Conservation (phyloP, 257 asterid species). For the Solanum lignicaule region DNA sequence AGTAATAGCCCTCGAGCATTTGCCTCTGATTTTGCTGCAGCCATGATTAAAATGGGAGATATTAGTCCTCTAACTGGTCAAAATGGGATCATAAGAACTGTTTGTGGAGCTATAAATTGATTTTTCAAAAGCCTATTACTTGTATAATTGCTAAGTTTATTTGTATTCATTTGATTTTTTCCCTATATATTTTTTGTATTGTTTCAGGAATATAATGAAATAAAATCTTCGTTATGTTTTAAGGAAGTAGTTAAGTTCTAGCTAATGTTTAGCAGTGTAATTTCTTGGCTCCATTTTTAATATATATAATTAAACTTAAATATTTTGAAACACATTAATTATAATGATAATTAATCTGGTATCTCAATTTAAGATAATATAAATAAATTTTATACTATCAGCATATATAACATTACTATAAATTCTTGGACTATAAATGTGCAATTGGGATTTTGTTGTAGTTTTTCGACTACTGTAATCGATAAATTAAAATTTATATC, state of each 20-base stretch:
- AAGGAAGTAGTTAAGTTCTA: too few relatives aligned
- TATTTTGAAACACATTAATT: neutral
- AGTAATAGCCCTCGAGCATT: conserved; percentile 2
- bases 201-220: neutral
- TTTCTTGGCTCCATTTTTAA: too few relatives aligned
- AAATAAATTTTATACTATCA: neutral
- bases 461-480: too few relatives aligned
- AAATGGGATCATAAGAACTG: neutral
- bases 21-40: conserved; percentile 20
- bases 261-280: too few relatives aligned
- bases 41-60: conserved; percentile 34
- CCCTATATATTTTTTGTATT: too few relatives aligned
- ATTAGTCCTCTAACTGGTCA: conserved; percentile 18
- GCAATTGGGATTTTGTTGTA: too few relatives aligned
- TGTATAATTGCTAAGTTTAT: too few relatives aligned
- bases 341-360: too few relatives aligned
- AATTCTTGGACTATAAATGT: too few relatives aligned
- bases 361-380: too few relatives aligned
- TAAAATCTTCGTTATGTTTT: neutral
- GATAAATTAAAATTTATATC: too few relatives aligned
- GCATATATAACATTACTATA: neutral
- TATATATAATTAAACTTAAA: neutral
- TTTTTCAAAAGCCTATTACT: too few relatives aligned
- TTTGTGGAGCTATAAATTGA: conserved; percentile 20
- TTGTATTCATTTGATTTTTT: neutral